These are phyloP conservation scores for Chaetomiaceae sp. DNA, from an alignment of 2,329 filamentous ascomycete species.

Conservation along the genomic window DNA sequence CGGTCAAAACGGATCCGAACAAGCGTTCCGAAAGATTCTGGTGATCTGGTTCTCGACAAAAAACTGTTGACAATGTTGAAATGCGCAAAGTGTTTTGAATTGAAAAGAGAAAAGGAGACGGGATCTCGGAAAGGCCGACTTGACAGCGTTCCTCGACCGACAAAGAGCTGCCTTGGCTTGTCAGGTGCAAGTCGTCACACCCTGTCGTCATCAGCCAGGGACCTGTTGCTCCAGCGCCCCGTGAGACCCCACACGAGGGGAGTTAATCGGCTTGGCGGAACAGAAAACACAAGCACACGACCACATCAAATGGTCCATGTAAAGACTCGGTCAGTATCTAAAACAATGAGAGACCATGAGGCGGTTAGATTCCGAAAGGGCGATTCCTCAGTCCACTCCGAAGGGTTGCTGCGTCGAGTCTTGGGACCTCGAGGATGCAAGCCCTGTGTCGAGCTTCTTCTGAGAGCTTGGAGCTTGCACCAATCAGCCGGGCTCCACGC, in stretches of 20 bases:
- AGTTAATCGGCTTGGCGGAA: neutral
- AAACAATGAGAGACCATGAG: too few relatives aligned
- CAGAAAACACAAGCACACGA: neutral
- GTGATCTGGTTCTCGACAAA: too few relatives aligned
- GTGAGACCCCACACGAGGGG: neutral
- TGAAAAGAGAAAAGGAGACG: neutral
- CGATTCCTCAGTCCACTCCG: too few relatives aligned
- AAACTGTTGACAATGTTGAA: neutral
- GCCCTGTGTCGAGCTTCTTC: too few relatives aligned
- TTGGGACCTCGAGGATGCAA: too few relatives aligned
- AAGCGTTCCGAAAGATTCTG: too few relatives aligned
- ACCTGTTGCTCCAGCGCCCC: neutral
- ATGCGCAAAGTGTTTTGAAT: neutral
- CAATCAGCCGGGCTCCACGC: too few relatives aligned
- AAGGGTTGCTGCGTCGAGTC: too few relatives aligned
- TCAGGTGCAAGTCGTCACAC: conserved; percentile 11
- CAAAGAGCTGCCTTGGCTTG: conserved; percentile 3
- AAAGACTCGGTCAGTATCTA: too few relatives aligned
- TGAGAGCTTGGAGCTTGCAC: too few relatives aligned
- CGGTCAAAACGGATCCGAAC: neutral
- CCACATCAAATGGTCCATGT: too few relatives aligned
- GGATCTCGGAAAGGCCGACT: neutral
- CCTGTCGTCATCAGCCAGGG: conserved; percentile 22
- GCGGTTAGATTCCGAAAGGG: too few relatives aligned
- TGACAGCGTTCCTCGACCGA: neutral